These are phyloP conservation scores for Cladosporium sp. DNA, from an alignment of 2,329 filamentous ascomycete species.

Conservation along the genomic window DNA sequence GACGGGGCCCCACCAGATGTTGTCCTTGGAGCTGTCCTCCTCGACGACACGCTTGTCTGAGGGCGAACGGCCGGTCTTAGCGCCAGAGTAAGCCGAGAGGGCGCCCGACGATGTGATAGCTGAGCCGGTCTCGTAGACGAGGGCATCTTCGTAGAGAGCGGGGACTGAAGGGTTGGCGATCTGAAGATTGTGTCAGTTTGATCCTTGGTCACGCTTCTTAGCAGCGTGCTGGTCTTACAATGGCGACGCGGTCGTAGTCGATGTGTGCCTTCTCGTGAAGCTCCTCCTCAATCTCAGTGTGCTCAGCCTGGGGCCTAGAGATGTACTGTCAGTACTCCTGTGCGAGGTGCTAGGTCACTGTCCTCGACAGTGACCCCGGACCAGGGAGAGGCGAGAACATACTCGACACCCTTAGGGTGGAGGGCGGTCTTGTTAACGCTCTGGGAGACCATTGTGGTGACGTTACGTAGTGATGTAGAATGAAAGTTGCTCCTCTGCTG, in stretches of 20 bases:
- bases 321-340: conserved; percentile 15
- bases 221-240: conserved; percentile 58
- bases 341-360: no score
- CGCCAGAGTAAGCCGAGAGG: conserved; percentile 93
- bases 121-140: conserved; percentile 95
- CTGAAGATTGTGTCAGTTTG: conserved; percentile 33
- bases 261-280: conserved; percentile 98
- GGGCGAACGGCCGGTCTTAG: conserved; percentile 95
- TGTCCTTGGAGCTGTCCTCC: conserved; percentile 80
- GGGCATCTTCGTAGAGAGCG: conserved; percentile 96
- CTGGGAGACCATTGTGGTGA: conserved; percentile 44
- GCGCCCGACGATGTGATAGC: conserved; percentile 95
- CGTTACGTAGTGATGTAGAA: conserved; percentile 49
- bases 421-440: conserved; percentile 86
- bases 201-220: neutral
- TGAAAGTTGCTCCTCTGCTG: conserved; percentile 57
- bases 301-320: conserved; percentile 70
- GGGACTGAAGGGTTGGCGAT: conserved; percentile 91
- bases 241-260: conserved; percentile 96
- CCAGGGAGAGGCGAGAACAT: conserved; percentile 43
- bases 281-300: conserved; percentile 97
- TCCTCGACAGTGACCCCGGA: neutral
- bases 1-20: conserved; percentile 98
- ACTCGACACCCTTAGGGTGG: conserved; percentile 87
- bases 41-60: conserved; percentile 97